Evolutionary conservation across 75 land plant genomes (phyloP), one percentile per base, ranked within the genome.

Genomic region (Sequoiadendron giganteum): DNA sequence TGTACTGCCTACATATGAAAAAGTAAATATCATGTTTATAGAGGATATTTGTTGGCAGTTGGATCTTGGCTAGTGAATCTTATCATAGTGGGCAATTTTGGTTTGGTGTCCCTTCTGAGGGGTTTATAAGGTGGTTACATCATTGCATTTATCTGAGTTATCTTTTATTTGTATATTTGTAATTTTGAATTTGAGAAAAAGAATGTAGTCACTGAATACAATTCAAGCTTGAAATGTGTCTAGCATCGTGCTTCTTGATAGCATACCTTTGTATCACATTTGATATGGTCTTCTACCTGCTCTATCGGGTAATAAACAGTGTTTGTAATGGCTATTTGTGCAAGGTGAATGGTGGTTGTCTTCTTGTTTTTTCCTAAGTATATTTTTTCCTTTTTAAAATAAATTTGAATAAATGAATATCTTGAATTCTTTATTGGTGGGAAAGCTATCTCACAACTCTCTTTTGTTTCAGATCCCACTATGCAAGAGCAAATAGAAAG

Each of bases 401-500:
- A 5, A 30, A 11, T 32, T 73, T 13, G 38, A 73, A 10, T 21
- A 48, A 28, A 45, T 40, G 48, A 10, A 15, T 40, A 42, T 39
- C 30, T 45, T 45, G 47, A 45, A 45, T 65, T 77, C 28, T 72
- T 48, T 34, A 21, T 19, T 87, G 84, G 68, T 87, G 38, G 32
- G 11, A 34, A 43, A n/a, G 65, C 30, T 47, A 58, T 87, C 49
- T 81, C 48, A 81, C 14, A 45, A 28, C 70, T 73, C 38, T 73
- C 77, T 72, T 8, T 72, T 19, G 38, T 52, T 55, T 40, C 87
- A 91, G 92, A 91, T 90, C 54, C 88, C 30, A 80, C 25, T 52
- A 84, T 91, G 88, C 90, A 91, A 78, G 89, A 90, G 83, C 89
- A 91, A 68, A 91, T 91, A 73, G 84, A 91, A 76, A 86, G 39